phyloP scores from a whole-genome alignment of 2,329 filamentous ascomycete genomes.

The Diaporthe aspalathi region DNA sequence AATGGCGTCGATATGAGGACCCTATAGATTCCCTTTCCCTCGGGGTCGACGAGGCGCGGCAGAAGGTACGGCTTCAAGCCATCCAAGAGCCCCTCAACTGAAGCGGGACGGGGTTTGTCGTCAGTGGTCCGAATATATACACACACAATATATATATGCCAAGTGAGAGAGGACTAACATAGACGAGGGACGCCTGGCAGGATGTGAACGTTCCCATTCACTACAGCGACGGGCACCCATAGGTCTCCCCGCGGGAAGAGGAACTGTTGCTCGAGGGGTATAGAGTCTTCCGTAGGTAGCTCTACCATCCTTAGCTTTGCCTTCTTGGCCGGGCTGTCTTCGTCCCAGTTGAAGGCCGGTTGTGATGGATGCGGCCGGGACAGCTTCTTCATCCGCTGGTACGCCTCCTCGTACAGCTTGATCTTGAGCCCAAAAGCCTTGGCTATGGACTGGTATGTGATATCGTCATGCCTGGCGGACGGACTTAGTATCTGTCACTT shows the following conservation, averaged over 20 bases:
- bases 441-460: slow-evolving; percentile 94
- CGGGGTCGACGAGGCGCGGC: slow-evolving; percentile 79
- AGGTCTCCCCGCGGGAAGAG: slow-evolving; percentile 83
- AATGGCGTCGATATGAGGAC: slow-evolving; percentile 89
- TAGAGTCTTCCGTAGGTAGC: slow-evolving; percentile 78
- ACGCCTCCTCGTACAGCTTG: slow-evolving; percentile 80
- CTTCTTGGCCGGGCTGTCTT: slow-evolving; percentile 78
- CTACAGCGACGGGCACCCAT: slow-evolving; percentile 90
- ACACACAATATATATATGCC: neutral
- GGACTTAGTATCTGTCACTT: slow-evolving; percentile 31
- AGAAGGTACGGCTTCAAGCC: slow-evolving; percentile 78
- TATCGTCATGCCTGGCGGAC: slow-evolving; percentile 85
- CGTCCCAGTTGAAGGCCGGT: slow-evolving; percentile 85
- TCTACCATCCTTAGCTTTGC: slow-evolving; percentile 93
- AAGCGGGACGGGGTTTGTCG: neutral
- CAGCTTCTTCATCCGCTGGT: slow-evolving; percentile 84
- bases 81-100: slow-evolving; percentile 80
- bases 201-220: slow-evolving; percentile 94
- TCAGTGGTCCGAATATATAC: too few relatives aligned
- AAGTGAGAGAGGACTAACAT: slow-evolving; percentile 62
- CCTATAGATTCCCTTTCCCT: slow-evolving; percentile 82
- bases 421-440: slow-evolving; percentile 86
- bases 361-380: slow-evolving; percentile 79
- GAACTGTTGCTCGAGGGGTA: slow-evolving; percentile 76
- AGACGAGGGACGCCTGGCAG: slow-evolving; percentile 88